phyloP scores from a whole-genome alignment of 768 basidiomycete genomes.

The Tulasnella calospora region DNA sequence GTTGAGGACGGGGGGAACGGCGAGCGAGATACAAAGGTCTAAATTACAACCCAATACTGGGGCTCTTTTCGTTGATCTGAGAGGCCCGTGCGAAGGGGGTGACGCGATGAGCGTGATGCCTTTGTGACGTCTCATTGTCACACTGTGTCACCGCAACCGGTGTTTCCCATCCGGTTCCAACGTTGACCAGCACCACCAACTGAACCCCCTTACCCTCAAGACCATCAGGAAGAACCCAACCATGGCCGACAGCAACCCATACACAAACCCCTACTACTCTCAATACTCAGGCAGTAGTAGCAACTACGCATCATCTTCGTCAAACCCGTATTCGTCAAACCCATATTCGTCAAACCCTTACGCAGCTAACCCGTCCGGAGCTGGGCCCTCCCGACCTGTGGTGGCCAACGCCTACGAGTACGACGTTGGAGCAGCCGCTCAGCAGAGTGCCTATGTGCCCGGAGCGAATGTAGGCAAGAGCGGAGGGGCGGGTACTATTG shows the following conservation, averaged over 20 bases:
- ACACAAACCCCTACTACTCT: constrained; percentile 28
- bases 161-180: constrained; percentile 3
- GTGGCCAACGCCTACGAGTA: constrained; percentile 76
- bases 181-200: constrained; percentile 4
- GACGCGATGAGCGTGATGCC: background rate
- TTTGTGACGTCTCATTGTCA: background rate
- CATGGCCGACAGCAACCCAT: constrained; percentile 25
- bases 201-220: background rate
- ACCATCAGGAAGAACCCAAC: background rate
- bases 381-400: constrained; percentile 1
- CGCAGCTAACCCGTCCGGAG: constrained; percentile 10
- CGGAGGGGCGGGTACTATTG: constrained; percentile 76
- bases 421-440: constrained; percentile 83
- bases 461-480: constrained; percentile 87
- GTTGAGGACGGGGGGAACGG: constrained; percentile 6
- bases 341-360: constrained; percentile 25
- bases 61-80: constrained; percentile 20
- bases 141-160: background rate
- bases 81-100: constrained; percentile 11
- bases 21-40: constrained; percentile 18
- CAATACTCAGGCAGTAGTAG: constrained; percentile 37
- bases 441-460: constrained; percentile 88
- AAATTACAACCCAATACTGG: constrained; percentile 8
- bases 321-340: constrained; percentile 25
- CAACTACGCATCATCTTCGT: constrained; percentile 15